Evolutionary conservation across 1,284 basidiomycete species (phyloP).

Genomic region (Naganishia cerealis): DNA sequence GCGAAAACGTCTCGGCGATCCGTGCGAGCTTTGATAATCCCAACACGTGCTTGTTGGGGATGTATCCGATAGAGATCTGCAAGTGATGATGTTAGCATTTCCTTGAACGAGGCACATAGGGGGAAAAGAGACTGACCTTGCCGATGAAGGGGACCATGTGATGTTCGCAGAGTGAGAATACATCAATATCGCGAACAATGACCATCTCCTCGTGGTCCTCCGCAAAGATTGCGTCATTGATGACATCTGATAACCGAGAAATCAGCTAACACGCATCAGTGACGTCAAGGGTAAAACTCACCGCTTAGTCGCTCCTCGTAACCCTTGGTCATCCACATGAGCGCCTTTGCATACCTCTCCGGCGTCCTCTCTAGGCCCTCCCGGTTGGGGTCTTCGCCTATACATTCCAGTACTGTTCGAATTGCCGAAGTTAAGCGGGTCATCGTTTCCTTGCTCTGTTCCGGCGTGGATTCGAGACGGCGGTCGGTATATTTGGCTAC

Average conservation of each 20-base stretch:
- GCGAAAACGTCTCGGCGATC: conserved; percentile 95
- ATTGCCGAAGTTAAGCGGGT: conserved; percentile 79
- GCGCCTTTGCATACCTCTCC: conserved; percentile 91
- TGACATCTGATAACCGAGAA: conserved; percentile 68
- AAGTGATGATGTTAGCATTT: background rate
- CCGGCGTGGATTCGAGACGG: conserved; percentile 73
- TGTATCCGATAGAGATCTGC: conserved; percentile 78
- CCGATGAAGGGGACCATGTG: conserved; percentile 98
- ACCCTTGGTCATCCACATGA: conserved; percentile 99
- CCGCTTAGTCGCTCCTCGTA: conserved; percentile 93
- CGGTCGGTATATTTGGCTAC: conserved; percentile 85
- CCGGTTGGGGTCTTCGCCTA: conserved; percentile 95
- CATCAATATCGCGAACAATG: conserved; percentile 94
- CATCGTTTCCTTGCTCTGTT: conserved; percentile 70
- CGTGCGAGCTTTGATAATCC: conserved; percentile 96
- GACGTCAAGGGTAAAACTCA: conserved; percentile 47
- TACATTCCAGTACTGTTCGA: conserved; percentile 89
- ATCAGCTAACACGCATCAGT: background rate
- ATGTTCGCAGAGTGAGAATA: conserved; percentile 96
- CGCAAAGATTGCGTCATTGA: conserved; percentile 96
- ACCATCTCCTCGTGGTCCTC: conserved; percentile 99
- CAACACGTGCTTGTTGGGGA: conserved; percentile 91
- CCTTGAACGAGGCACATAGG: conserved; percentile 6
- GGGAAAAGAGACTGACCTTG: conserved; percentile 65
- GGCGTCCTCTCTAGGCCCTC: conserved; percentile 89